Evolutionary conservation across 23 red algal species (phyloP), one percentile per base, ranked within the genome.

Genomic region (Cyanidium caldarium): DNA sequence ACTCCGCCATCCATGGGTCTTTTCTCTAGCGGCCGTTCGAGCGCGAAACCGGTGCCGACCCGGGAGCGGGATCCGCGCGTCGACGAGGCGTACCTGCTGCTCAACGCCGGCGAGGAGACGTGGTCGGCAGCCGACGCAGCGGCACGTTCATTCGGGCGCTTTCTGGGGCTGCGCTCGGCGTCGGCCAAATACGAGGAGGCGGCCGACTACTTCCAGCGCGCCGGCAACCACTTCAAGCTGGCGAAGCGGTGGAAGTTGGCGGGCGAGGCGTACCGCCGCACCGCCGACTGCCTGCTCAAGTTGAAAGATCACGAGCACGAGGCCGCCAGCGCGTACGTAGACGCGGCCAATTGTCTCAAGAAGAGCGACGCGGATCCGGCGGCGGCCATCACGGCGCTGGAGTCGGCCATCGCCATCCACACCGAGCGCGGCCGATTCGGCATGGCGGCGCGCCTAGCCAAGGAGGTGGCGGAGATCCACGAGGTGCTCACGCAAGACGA

Each of bases 391-490:
- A 75, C 37, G 25, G 71, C 78, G 12, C 77, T 80, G 26, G 80
- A 88, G 29, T 70, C 76, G n/a, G 91, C 91, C 16, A 77, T 84
- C 33, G 41, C 66, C 39, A 38, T 96, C 2, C 79, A 96, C 42
- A 80, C 83, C 1, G 81, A 87, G 36, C 58, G 69, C 2, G 84
- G 77, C 1, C 65, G 80, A 7, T 96, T 96, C 67, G 73, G 77
- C 38, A 83, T 87, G 66, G 80, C 77, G 25, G 91, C 91, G 29
- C 65, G 80, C 40, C 56, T 84, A 21, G 46, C 68, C 66, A 84
- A 88, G 79, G 91, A 96, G 51, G 46, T 87, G 34, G 91, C 91
- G 15, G 91, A 96, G 77, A 79, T 96, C 21, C 56, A 73, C 37
- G 91, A 96, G 65, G 45, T 39, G 1, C 58, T 73, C 46, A 72